Evolutionary conservation across 2,329 filamentous ascomycete species (phyloP), one percentile per base, ranked within the genome.

Genomic region (Corinectria fuckeliana): DNA sequence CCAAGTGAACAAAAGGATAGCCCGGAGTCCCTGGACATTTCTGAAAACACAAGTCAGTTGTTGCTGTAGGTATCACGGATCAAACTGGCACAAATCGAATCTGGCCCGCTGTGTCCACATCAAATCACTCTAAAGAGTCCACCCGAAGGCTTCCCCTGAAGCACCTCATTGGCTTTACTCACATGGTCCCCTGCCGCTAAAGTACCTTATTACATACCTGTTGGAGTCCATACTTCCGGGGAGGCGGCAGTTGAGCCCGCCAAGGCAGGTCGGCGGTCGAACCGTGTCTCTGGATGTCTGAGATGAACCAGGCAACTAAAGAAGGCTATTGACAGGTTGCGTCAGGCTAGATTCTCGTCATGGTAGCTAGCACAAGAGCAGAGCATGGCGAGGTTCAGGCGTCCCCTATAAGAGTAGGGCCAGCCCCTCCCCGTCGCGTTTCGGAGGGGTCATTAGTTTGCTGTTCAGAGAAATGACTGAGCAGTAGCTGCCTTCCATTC

Each of bases 271-370:
- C 49, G 32, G 23, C 18, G 38, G 53, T 39, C 44, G 41, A 48
- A 50, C 28, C 50, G 53, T 56, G 50, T 64, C 51, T 56, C 47
- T 60, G 42, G 50, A 60, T 56, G 50, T 62, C 58, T 64, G 58
- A 66, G 50, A 48, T 39, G 34, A 39, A 36, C 53, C 52, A 36
- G 42, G 56, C 50, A 54, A 62, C 39, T 51, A 44, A 58, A 50
- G 56, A 51, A 60, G 58, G 28, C 54, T 44, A 42, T 55, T 48
- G 16, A 47, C 38, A 45, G 26, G 26, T 26, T 20, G 30, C 26
- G 14, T 47, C 25, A 47, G 28, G n/a, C 11, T 39, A 32, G 25
- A 13, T 20, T 16, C 28, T 39, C 5, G 18, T 55, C 13, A 25
- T n/a, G 23, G 56, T 47, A n/a, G 34, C 11, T n/a, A 38, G 41